Conservation (phyloP, 2,329 filamentous ascomycete genomes). For the Talaromyces sp. region DNA sequence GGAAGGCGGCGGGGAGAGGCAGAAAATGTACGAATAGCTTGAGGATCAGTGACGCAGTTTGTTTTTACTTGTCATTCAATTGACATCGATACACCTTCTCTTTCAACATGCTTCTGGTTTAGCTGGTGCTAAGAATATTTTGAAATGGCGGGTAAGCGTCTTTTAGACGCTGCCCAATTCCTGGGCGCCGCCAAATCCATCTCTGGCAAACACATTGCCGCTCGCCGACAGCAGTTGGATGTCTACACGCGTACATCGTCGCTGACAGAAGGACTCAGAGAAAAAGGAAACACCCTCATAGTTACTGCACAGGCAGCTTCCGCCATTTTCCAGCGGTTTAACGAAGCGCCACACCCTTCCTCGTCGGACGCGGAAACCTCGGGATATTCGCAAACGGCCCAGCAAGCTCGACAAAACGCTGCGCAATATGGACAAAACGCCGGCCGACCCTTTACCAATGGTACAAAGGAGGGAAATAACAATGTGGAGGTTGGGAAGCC, state of each 20-base stretch:
- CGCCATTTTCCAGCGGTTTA: constrained; percentile 54
- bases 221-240: constrained; percentile 58
- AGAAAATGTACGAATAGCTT: constrained; percentile 10
- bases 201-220: constrained; percentile 56
- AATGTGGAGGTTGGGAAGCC: not conserved
- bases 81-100: not conserved
- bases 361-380: constrained; percentile 15
- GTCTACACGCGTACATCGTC: constrained; percentile 61
- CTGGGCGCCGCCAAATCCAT: constrained; percentile 65
- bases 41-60: not conserved
- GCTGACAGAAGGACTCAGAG: constrained; percentile 57
- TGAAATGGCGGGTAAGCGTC: constrained; percentile 55
- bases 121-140: not conserved
- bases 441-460: not conserved
- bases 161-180: constrained; percentile 66
- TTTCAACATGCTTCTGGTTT: not conserved
- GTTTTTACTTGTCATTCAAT: not conserved
- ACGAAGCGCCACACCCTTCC: constrained; percentile 39
- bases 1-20: constrained; percentile 6
- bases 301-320: constrained; percentile 58
- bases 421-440: not conserved
- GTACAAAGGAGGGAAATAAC: not conserved
- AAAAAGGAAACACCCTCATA: constrained; percentile 57
- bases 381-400: not conserved
- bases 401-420: not conserved